phyloP scores from a whole-genome alignment of 108 stramenopile species.

The Fragilaria radians region DNA sequence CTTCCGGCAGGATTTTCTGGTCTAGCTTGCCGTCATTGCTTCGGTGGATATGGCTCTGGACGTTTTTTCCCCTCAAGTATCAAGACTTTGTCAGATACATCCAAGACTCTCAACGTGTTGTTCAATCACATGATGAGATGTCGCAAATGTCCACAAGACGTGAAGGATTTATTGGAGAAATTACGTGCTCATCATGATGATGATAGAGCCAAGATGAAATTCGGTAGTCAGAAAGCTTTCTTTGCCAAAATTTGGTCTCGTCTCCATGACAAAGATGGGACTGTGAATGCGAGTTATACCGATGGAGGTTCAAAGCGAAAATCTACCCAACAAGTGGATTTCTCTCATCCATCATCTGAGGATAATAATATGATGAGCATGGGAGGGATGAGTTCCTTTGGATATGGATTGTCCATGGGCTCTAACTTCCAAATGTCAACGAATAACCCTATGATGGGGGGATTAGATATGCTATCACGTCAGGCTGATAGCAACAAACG shows the following conservation, averaged over 20 bases:
- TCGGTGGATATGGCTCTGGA: constrained; percentile 71
- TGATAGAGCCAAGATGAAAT: constrained; percentile 75
- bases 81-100: constrained; percentile 77
- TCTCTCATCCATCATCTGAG: no score
- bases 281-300: no score
- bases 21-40: constrained; percentile 75
- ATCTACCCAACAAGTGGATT: no score
- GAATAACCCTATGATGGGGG: no score
- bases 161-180: constrained; percentile 37
- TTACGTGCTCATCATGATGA: constrained; percentile 53
- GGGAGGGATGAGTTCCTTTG: no score
- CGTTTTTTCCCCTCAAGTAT: constrained; percentile 80
- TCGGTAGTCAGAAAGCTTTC: constrained; percentile 81
- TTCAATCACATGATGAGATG: constrained; percentile 76
- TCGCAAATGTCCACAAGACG: constrained; percentile 64
- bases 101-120: constrained; percentile 70
- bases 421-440: no score
- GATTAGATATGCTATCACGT: no score
- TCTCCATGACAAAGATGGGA: constrained; percentile 43
- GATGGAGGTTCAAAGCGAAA: no score
- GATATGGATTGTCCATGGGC: no score
- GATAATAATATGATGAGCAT: no score
- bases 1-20: constrained; percentile 70
- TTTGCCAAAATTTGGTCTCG: constrained; percentile 76
- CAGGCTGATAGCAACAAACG: no score